Percentiles rank a stretch among this genome's conserved stretches.
These are phyloP conservation scores for Termitomyces titanicus DNA, from an alignment of 768 basidiomycete genomes.

Conservation along the genomic window DNA sequence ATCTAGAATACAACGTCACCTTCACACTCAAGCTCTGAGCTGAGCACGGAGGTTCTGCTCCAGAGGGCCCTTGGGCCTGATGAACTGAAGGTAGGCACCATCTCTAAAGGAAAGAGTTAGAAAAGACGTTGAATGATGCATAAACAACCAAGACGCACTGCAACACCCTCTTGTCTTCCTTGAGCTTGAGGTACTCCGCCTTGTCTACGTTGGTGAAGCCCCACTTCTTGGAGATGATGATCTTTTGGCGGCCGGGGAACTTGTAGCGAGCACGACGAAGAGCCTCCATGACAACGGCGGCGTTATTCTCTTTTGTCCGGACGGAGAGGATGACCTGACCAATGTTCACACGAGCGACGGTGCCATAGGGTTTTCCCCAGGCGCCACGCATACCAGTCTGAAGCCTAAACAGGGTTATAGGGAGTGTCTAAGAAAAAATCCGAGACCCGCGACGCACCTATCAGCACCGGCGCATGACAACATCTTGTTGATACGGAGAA, in stretches of 20 bases:
- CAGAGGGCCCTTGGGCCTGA: conserved; percentile 82
- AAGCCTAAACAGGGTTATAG: conserved; percentile 44
- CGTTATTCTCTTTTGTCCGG: conserved; percentile 87
- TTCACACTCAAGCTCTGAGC: conserved; percentile 56
- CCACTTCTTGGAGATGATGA: conserved; percentile 97
- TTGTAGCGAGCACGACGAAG: conserved; percentile 98
- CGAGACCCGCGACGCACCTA: conserved; percentile 52
- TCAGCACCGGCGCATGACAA: conserved; percentile 99
- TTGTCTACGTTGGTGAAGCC: conserved; percentile 95
- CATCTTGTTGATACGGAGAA: conserved; percentile 99
- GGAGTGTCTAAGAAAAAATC: background rate
- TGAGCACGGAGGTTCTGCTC: conserved; percentile 84
- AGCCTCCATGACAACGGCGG: conserved; percentile 90
- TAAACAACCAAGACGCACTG: conserved; percentile 52
- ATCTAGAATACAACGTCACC: conserved; percentile 9
- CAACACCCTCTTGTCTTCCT: conserved; percentile 86
- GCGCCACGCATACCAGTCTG: conserved; percentile 99
- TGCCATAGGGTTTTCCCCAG: conserved; percentile 98
- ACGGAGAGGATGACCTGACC: conserved; percentile 89
- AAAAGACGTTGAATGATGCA: conserved; percentile 2
- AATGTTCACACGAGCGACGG: conserved; percentile 94
- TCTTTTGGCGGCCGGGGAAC: conserved; percentile 98
- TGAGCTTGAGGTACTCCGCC: conserved; percentile 83
- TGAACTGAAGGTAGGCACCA: conserved; percentile 94
- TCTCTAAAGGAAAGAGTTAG: conserved; percentile 48